phyloP scores from a whole-genome alignment of 176 grass and related monocot species.

The bread wheat (Triticum aestivum) region IWGSC_CS_RefSeq_v2.1 NC_057814.1:245326609-245327108 shows the following conservation, averaged over 20 bases:
- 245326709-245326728: constrained; percentile 53
- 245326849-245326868: constrained; percentile 15
- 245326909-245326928: not conserved
- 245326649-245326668: constrained; percentile 80
- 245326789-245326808: constrained; percentile 9
- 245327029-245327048: not conserved
- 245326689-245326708: constrained; percentile 67
- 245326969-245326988: not conserved
- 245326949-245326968: constrained; percentile 28
- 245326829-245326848: not conserved
- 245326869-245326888: constrained; percentile 32
- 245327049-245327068: not conserved
- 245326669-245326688: constrained; percentile 72
- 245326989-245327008: not conserved
- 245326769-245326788: not conserved
- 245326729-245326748: constrained; percentile 19
- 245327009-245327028: constrained; percentile 23
- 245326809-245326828: constrained; percentile 2
- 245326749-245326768: not conserved
- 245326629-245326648: constrained; percentile 89
- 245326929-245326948: not conserved
- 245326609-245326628: constrained; percentile 88
- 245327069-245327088: too few species aligned
- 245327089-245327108: too few species aligned
- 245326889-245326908: constrained; percentile 18